A percentile compares a stretch with the other conserved stretches of the same genome.
Conservation (phyloP, 495 filamentous ascomycete species). For the Sordaria brevicollis region DNA sequence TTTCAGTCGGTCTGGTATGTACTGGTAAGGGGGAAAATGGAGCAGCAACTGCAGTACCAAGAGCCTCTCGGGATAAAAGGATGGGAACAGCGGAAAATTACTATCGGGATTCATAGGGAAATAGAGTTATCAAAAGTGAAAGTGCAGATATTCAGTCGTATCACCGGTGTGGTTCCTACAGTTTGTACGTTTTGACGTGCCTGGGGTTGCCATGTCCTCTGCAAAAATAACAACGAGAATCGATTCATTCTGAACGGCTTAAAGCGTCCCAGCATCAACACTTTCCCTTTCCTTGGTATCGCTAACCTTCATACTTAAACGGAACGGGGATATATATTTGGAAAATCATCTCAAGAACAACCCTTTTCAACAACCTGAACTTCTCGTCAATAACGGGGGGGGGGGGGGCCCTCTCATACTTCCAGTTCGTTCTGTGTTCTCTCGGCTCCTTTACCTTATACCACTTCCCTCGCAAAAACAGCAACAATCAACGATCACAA, state of each 20-base stretch:
- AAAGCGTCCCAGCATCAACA: neutral
- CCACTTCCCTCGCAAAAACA: too few relatives aligned
- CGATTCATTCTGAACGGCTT: neutral
- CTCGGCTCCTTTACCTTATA: too few relatives aligned
- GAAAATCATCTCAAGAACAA: neutral
- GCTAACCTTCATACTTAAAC: too few relatives aligned
- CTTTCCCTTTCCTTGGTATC: neutral
- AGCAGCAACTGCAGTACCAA: neutral
- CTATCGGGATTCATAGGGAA: neutral
- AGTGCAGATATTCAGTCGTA: neutral
- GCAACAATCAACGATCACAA: neutral
- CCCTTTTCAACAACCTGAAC: too few relatives aligned
- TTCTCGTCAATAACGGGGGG: too few relatives aligned
- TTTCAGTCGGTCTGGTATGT: neutral
- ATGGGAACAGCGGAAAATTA: neutral
- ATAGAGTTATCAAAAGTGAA: neutral
- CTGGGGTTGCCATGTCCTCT: neutral
- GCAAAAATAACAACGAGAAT: neutral
- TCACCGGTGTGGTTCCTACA: too few relatives aligned
- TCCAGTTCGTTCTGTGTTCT: too few relatives aligned
- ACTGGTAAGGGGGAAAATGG: neutral
- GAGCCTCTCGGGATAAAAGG: neutral
- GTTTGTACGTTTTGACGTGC: too few relatives aligned
- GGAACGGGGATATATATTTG: too few relatives aligned
- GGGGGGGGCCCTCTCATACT: too few relatives aligned